Conservation (phyloP, 176 grass and related monocot genomes). For the Cenchrus fungigraminus region DNA sequence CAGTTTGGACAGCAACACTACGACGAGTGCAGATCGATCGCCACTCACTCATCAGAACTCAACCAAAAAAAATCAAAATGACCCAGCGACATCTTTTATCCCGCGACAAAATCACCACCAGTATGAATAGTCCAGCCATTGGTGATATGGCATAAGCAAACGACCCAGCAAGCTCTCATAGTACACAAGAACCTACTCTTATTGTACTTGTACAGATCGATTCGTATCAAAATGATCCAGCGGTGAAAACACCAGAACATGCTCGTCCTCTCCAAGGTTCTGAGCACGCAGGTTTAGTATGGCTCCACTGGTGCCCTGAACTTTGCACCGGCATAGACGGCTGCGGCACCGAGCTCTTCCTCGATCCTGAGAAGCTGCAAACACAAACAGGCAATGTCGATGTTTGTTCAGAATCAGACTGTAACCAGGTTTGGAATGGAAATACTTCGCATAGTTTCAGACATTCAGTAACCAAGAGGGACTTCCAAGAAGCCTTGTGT, state of each 20-base stretch:
- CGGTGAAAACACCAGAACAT: background rate
- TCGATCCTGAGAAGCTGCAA: conserved; percentile 95
- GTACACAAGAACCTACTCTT: conserved; percentile 1
- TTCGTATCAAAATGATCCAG: conserved; percentile 10
- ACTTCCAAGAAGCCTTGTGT: background rate
- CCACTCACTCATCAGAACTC: background rate
- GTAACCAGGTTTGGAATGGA: background rate
- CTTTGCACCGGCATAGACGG: conserved; percentile 75
- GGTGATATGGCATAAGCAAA: background rate
- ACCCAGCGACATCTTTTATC: too few relatives aligned
- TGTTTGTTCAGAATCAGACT: background rate
- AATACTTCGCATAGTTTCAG: background rate
- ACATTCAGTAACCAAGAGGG: background rate
- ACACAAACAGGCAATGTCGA: background rate
- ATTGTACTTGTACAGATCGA: conserved; percentile 20
- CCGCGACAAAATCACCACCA: conserved; percentile 16
- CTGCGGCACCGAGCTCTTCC: conserved; percentile 76
- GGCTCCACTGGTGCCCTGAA: conserved; percentile 94
- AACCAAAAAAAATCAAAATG: background rate
- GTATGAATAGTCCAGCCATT: conserved; percentile 12
- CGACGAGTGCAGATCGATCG: background rate
- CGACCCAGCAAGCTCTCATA: background rate
- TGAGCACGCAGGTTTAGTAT: conserved; percentile 40
- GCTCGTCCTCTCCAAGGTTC: background rate
- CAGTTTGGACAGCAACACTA: background rate